phyloP scores from a whole-genome alignment of 148 eudicot species.

The Silene conica region DNA sequence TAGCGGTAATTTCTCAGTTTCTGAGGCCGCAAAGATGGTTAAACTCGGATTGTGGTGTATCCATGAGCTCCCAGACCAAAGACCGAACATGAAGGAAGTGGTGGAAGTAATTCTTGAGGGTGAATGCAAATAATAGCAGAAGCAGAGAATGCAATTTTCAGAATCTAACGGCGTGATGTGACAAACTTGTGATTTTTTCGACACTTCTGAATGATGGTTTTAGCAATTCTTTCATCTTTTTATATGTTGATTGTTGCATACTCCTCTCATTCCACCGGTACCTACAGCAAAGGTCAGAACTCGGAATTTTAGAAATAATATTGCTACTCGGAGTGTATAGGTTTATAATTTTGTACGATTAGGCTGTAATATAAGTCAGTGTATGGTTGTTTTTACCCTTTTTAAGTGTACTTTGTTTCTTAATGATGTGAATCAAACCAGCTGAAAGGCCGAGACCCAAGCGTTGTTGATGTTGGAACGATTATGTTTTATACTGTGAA shows the following conservation, averaged over 20 bases:
- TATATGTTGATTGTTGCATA: not conserved
- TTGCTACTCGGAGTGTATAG: not conserved
- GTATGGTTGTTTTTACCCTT: not conserved
- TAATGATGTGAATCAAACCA: too few species aligned
- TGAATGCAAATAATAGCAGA: too few species aligned
- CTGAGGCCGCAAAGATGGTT: conserved; percentile 47
- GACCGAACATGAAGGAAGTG: conserved; percentile 64
- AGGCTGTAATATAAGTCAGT: conserved; percentile 11
- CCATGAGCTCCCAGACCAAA: conserved; percentile 53
- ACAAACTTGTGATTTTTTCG: not conserved
- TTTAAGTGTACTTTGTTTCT: not conserved
- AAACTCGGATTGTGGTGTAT: conserved; percentile 63
- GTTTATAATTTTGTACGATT: not conserved
- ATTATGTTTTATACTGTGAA: too few species aligned
- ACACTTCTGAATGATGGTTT: not conserved
- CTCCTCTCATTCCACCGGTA: too few species aligned
- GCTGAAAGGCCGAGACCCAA: too few species aligned
- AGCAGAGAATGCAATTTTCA: not conserved
- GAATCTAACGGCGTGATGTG: not conserved
- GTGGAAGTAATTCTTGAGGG: conserved; percentile 17
- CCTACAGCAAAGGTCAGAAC: too few species aligned
- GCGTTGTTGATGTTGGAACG: too few species aligned
- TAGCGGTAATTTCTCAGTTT: conserved; percentile 38
- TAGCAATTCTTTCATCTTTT: not conserved
- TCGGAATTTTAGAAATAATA: not conserved